Evolutionary conservation across 73 alveolate genomes (phyloP), one percentile per base, ranked within the genome.

Genomic region (Symbiodinium pilosum): DNA sequence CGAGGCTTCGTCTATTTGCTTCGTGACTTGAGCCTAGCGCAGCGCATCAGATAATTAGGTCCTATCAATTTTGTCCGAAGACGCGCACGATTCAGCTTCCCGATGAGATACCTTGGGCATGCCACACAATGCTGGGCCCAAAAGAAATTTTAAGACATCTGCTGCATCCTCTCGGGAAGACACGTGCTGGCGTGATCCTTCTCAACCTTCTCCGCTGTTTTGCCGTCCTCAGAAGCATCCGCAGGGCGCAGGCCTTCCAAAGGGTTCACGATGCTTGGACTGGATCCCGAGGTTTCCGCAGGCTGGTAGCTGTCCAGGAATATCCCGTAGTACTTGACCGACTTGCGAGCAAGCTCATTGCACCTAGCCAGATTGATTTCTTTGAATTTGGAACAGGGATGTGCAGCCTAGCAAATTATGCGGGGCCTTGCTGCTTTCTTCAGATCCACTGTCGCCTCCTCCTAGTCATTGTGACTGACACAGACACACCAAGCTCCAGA

Each of bases 41-140:
- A n/a, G n/a, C n/a, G n/a, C n/a, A n/a, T n/a, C n/a, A n/a, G n/a
- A n/a, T n/a, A n/a, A n/a, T n/a, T n/a, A n/a, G n/a, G n/a, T n/a
- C 95, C 97, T 43, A n/a, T 32, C 97, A 91, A 69, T 41, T 91
- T 91, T n/a, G 88, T 91, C 30, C 97, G 97, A 59, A 91, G 88
- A 43, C 97, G 97, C 3, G 97, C 97, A 2, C 97, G 87, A 4
- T 91, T 91, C 89, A 91, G 77, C 88, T 91, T 91, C 89, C 89
- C 97, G 20, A 68, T 59, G n/a, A 88, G 75, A 39, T 88, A 88
- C 95, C 95, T 88, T 12, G 26, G n/a, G n/a, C n/a, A n/a, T n/a
- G n/a, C n/a, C n/a, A n/a, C 42, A 42, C 11, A 52, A 14, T 20
- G 69, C 69, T 52, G 20, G 69, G 69, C 28, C 28, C 69, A 9